Base-by-base conservation (phyloP, 352 stramenopile genomes). In the Globisporangium solare region DNA sequence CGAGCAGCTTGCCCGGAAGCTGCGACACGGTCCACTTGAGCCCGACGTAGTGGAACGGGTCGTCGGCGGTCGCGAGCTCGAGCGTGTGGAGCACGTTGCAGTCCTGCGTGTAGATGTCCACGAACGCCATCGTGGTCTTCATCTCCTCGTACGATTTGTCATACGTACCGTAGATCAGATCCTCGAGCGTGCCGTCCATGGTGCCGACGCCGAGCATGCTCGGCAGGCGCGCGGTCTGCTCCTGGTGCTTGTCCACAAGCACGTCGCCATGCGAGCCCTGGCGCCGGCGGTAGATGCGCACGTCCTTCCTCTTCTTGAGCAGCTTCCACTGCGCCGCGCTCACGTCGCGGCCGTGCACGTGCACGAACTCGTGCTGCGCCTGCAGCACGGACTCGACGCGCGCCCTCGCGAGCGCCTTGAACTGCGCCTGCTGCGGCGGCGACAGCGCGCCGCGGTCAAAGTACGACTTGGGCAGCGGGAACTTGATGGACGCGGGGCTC, bases 41-140 rank as follows among this genome's bases (percentile, higher is more conserved):
- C 3, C 74, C 74, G 13, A 86, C 22, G 51, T 71, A 84, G 27
- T 80, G 70, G 42, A 84, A 70, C 31, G 74, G 76, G n/a, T 83
- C 65, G 0, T 64, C 51, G 0, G 60, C 55, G 15, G 66, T 68
- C 15, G 68, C 71, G 12, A 70, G 47, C 42, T 83, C 73, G 39
- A 86, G 47, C 21, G 63, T 78, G 24, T 59, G 58, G 6, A 86
- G 62, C 46, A 83, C 47, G 7, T 64, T 58, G 46, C 66, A 79
- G 56, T 83, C 75, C 10, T 57, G 73, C 20, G 53, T 64, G 15
- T 49, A 63, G 32, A 72, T 51, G 53, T 78, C 61, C 24, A 64
- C 52, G 45, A 58, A 83, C 22, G 60, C 32, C 47, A 73, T 67
- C 5, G 63, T 74, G 10, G 74, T 74, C 51, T 79, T 68, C 47